Evolutionary conservation across 2,329 filamentous ascomycete species (phyloP).

Genomic region (Mycosphaerella arachidis): DNA sequence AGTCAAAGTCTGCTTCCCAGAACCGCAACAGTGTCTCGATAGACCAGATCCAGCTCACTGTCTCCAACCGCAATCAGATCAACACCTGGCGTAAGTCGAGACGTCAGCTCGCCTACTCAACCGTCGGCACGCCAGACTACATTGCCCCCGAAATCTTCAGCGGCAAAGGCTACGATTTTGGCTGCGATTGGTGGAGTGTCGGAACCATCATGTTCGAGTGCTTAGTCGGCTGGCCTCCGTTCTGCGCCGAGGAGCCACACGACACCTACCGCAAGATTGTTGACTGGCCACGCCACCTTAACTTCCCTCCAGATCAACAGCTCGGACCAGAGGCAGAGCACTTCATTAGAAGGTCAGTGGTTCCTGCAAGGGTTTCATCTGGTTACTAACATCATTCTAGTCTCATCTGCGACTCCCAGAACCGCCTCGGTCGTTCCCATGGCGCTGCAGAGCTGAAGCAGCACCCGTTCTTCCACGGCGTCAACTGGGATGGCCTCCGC

Average conservation of each 20-base stretch:
- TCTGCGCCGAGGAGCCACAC: constrained; percentile 95
- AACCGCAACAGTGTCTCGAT: constrained; percentile 93
- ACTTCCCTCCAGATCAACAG: constrained; percentile 93
- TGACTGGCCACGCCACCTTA: constrained; percentile 92
- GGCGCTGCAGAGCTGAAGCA: constrained; percentile 89
- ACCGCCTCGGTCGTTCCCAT: constrained; percentile 76
- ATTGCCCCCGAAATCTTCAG: constrained; percentile 98
- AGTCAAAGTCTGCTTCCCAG: constrained; percentile 41
- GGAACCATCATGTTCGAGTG: constrained; percentile 99
- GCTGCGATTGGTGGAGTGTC: constrained; percentile 98
- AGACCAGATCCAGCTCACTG: constrained; percentile 96
- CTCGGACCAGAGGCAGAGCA: constrained; percentile 85
- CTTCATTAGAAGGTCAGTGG: constrained; percentile 76
- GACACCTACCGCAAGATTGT: constrained; percentile 99
- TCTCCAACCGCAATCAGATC: constrained; percentile 95
- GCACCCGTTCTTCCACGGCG: constrained; percentile 94
- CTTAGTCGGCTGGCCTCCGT: constrained; percentile 95
- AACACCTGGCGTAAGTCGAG: constrained; percentile 98
- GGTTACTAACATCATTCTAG: constrained; percentile 44
- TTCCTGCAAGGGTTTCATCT: not conserved
- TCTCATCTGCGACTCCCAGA: constrained; percentile 88
- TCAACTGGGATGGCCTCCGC: constrained; percentile 89
- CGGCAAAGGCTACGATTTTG: constrained; percentile 89
- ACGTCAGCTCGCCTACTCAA: constrained; percentile 94
- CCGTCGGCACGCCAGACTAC: constrained; percentile 95